phyloP scores from a whole-genome alignment of 148 eudicot species.

The Spergularia marina region DNA sequence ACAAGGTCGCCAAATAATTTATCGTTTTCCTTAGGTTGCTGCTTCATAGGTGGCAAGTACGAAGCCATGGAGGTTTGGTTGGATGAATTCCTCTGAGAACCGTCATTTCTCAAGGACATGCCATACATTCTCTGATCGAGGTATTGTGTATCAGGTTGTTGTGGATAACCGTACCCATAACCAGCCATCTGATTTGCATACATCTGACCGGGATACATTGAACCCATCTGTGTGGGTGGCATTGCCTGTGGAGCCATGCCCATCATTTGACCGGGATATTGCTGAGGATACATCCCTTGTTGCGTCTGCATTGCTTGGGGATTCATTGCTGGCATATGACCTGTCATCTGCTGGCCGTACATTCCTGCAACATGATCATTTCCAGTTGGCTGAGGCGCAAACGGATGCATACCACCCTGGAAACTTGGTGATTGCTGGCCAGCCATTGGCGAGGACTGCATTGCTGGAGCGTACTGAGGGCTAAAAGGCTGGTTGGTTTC shows the following conservation, averaged over 20 bases:
- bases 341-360: constrained; percentile 46
- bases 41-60: constrained; percentile 66
- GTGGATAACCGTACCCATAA: constrained; percentile 58
- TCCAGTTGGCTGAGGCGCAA: constrained; percentile 46
- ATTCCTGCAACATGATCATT: constrained; percentile 44
- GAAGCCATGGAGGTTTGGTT: constrained; percentile 43
- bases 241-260: constrained; percentile 61
- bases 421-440: constrained; percentile 38
- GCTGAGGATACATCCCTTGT: constrained; percentile 50
- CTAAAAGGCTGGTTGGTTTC: constrained; percentile 39
- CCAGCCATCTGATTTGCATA: constrained; percentile 69
- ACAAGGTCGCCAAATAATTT: constrained; percentile 96
- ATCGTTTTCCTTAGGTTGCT: constrained; percentile 62
- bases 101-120: constrained; percentile 49
- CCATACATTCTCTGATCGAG: constrained; percentile 67
- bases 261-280: constrained; percentile 34
- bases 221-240: constrained; percentile 61
- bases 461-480: constrained; percentile 43
- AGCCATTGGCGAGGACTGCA: constrained; percentile 36
- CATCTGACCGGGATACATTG: constrained; percentile 67
- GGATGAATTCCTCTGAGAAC: constrained; percentile 37
- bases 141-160: constrained; percentile 56
- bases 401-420: constrained; percentile 45
- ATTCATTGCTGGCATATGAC: constrained; percentile 39
- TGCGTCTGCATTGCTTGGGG: constrained; percentile 36